Percentiles rank a stretch among this genome's conserved stretches.
Evolutionary conservation across 768 basidiomycete species (phyloP).

Genomic region (Phallus indusiatus): DNA sequence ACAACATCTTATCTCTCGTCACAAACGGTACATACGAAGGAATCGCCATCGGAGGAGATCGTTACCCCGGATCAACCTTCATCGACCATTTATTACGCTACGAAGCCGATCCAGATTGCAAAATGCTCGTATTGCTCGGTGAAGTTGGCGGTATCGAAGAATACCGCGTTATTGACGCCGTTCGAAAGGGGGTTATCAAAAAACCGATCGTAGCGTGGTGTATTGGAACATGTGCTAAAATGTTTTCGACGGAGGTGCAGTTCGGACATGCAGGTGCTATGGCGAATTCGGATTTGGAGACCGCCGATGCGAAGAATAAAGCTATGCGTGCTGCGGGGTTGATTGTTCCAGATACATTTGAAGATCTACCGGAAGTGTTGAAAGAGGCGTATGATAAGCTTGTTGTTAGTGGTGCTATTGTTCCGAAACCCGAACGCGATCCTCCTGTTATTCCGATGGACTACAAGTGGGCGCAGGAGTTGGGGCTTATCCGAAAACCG

Average conservation of each 20-base stretch:
- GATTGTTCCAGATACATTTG: constrained; percentile 95
- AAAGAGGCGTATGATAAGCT: constrained; percentile 79
- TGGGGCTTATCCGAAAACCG: constrained; percentile 96
- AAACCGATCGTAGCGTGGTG: constrained; percentile 99
- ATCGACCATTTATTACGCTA: constrained; percentile 98
- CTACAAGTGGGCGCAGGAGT: constrained; percentile 99
- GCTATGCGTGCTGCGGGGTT: constrained; percentile 94
- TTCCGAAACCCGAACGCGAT: constrained; percentile 67
- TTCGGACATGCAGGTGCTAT: constrained; percentile 98
- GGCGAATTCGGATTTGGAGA: constrained; percentile 97
- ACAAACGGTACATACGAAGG: constrained; percentile 99
- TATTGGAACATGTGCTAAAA: constrained; percentile 99
- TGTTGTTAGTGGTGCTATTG: constrained; percentile 57
- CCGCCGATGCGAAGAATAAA: constrained; percentile 94
- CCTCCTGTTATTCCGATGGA: constrained; percentile 99
- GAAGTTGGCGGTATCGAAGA: constrained; percentile 99
- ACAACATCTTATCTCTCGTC: constrained; percentile 94
- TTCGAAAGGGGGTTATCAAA: constrained; percentile 85
- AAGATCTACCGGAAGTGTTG: constrained; percentile 83
- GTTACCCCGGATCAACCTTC: constrained; percentile 97
- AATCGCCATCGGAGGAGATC: constrained; percentile 99
- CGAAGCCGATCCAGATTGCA: constrained; percentile 94
- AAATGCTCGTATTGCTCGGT: constrained; percentile 97
- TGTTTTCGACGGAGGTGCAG: constrained; percentile 99
- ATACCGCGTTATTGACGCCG: constrained; percentile 97